phyloP scores from a whole-genome alignment of 805 yeast genomes.

The Sugiyamaella marilandica region DNA sequence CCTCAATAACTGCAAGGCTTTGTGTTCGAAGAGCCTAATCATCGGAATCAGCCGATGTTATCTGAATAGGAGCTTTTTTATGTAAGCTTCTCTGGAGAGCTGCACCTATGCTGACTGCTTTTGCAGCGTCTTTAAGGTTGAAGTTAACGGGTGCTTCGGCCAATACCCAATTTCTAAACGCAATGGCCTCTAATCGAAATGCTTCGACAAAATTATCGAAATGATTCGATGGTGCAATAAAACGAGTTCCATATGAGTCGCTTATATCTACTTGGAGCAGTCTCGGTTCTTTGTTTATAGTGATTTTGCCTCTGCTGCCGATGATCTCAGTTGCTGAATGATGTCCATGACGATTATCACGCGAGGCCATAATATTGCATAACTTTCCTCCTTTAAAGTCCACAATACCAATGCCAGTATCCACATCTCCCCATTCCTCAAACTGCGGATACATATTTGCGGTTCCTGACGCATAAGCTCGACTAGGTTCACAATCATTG shows the following conservation, averaged over 20 bases:
- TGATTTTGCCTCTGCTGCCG: constrained; percentile 22
- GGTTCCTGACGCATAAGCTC: constrained; percentile 22
- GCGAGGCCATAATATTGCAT: constrained; percentile 16
- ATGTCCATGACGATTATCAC: constrained; percentile 22
- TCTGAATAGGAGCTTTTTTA: background rate
- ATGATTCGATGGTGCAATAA: constrained; percentile 14
- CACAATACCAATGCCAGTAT: constrained; percentile 21
- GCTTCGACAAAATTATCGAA: constrained; percentile 12
- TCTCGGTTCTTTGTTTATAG: constrained; percentile 20
- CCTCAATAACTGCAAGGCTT: too few species aligned
- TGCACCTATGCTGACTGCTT: constrained; percentile 19
- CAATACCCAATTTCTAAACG: constrained; percentile 20
- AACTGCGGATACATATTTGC: constrained; percentile 20
- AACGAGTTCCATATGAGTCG: constrained; percentile 16
- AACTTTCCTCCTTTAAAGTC: constrained; percentile 10
- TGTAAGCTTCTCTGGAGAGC: constrained; percentile 15
- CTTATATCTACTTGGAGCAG: constrained; percentile 13
- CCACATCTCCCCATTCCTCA: constrained; percentile 22
- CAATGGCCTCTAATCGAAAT: constrained; percentile 14
- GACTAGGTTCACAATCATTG: constrained; percentile 13
- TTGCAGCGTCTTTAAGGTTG: constrained; percentile 22
- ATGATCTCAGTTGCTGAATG: constrained; percentile 22
- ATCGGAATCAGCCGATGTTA: background rate
- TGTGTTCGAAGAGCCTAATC: background rate
- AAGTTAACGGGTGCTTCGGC: constrained; percentile 9